Evolutionary conservation across 2,329 filamentous ascomycete genomes (phyloP).

Genomic region (Penicillium sp.): DNA sequence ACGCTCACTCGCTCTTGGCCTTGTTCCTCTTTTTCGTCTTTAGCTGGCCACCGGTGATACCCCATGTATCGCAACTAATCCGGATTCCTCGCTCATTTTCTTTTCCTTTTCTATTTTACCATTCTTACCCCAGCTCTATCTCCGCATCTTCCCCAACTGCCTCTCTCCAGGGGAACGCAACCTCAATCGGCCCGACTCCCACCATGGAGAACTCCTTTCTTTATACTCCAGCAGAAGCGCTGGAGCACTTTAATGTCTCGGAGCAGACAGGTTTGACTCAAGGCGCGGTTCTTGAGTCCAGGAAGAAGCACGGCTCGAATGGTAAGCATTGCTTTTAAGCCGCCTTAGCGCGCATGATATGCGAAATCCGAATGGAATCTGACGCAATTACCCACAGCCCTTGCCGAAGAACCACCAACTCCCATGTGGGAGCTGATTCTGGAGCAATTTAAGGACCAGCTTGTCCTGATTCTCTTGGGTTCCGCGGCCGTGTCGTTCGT

Average conservation of each 20-base stretch:
- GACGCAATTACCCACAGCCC: slow-evolving; percentile 52
- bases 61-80: slow-evolving; percentile 23
- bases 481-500: slow-evolving; percentile 94
- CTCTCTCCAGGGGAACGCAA: slow-evolving; percentile 2
- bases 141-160: slow-evolving; percentile 14
- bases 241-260: slow-evolving; percentile 57
- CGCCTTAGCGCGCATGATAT: slow-evolving; percentile 1
- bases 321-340: slow-evolving; percentile 45
- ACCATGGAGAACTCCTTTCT: slow-evolving; percentile 60
- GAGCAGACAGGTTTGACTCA: slow-evolving; percentile 56
- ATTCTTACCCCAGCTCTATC: slow-evolving; percentile 24
- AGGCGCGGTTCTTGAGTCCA: slow-evolving; percentile 51
- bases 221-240: slow-evolving; percentile 53
- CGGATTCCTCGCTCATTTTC: slow-evolving; percentile 7
- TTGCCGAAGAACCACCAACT: slow-evolving; percentile 89
- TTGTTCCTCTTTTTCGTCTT: slow-evolving; percentile 10
- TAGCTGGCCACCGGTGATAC: slow-evolving; percentile 20
- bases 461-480: slow-evolving; percentile 90
- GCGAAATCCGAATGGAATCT: slow-evolving; percentile 21
- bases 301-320: slow-evolving; percentile 58
- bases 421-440: slow-evolving; percentile 95
- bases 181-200: slow-evolving; percentile 9
- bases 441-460: slow-evolving; percentile 98
- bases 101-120: slow-evolving; percentile 18
- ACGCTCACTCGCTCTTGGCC: slow-evolving; percentile 13